Evolutionary conservation across 805 yeast genomes (phyloP), one percentile per base, ranked within the genome.

Genomic region (Blastobotrys robertii): DNA sequence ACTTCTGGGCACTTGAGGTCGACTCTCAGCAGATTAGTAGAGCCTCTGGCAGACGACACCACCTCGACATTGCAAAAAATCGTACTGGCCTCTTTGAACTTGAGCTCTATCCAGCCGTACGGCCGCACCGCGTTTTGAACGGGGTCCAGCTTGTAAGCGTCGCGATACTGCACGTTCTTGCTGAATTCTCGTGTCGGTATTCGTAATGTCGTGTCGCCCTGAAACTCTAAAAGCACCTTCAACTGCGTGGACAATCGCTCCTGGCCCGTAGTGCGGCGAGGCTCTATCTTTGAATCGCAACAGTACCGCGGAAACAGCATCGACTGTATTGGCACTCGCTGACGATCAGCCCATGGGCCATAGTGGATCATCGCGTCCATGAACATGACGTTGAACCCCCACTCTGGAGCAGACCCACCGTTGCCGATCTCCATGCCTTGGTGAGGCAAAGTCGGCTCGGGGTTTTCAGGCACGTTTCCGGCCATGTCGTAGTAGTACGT

Each of bases 281-380:
- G 64, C 4, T 58, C 57, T 0, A 77, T 72, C 8, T 53, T 52
- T 2, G 77, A 62, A 52, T 86, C 84, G 38, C 79, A 62, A 19
- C 81, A 74, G 8, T 77, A 57, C 0, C 72, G 58, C 0, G 98
- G 98, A 44, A 81, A 76, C 16, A 92, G 64, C 62, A 79, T 64
- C 11, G 67, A 62, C 44, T 81, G 87, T 8, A 88, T 54, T 1
- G 78, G 73, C 2, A 68, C 69, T 12, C 95, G 60, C 59, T 92
- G 94, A 31, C 90, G 76, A 46, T 92, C 94, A 0, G 96, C 84
- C 96, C 97, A 90, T 0, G 98, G 95, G 0, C 98, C 98, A 56
- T 85, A 88, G 51, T 81, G 81, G 1, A 86, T 63, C 0, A 84
- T 78, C 0, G 86, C 77, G 43, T 74, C 72, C 1, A 73, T 68